Evolutionary conservation across 108 stramenopile species (phyloP).

Genomic region (Nitzschia putrida): DNA sequence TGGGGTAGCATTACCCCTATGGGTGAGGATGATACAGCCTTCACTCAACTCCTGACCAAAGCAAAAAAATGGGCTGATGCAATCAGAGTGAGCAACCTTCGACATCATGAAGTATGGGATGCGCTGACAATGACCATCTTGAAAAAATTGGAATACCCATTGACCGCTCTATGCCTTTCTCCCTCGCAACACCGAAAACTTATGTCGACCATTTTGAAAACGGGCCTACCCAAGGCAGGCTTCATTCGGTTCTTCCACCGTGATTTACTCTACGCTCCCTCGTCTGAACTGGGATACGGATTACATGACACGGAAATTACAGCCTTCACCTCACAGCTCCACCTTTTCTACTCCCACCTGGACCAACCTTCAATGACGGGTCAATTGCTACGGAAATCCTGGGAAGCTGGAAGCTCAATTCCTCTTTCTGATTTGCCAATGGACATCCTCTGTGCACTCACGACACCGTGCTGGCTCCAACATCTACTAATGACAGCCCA

Average conservation of each 20-base stretch:
- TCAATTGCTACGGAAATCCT: neutral
- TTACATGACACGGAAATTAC: neutral
- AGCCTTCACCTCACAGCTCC: neutral
- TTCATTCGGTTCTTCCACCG: neutral
- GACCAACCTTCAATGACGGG: neutral
- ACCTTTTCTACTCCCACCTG: neutral
- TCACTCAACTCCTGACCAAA: neutral
- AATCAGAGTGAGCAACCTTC: neutral
- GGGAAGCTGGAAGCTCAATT: neutral
- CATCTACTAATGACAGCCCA: neutral
- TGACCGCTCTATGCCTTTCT: neutral
- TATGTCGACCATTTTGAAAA: neutral
- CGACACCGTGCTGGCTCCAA: neutral
- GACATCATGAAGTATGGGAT: neutral
- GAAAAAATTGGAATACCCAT: neutral
- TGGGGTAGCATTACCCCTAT: neutral
- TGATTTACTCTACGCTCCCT: neutral
- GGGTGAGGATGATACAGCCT: neutral
- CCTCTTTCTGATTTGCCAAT: neutral
- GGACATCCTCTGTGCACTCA: neutral
- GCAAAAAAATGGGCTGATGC: slow-evolving; percentile 5
- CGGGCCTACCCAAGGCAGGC: neutral
- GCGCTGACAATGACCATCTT: neutral
- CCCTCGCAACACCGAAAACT: neutral
- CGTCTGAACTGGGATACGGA: neutral